Conservation (phyloP, 2,329 filamentous ascomycete genomes). For the Xylaria polymorpha region DNA sequence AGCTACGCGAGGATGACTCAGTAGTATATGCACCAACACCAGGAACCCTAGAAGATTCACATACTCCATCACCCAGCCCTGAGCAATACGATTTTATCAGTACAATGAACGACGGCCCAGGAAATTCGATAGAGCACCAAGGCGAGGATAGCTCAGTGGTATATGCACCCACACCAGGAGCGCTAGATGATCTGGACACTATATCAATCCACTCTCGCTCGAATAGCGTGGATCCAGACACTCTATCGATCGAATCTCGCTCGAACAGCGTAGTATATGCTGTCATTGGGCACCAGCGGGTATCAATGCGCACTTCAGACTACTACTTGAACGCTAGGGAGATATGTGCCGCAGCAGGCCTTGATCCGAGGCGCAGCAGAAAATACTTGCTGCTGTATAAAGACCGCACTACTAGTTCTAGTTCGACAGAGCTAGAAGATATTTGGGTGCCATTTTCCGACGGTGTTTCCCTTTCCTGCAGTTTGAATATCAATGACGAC, state of each 20-base stretch:
- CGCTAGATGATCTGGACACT: neutral
- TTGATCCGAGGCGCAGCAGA: neutral
- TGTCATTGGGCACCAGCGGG: neutral
- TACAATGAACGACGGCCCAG: neutral
- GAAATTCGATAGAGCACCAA: neutral
- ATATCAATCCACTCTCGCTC: neutral
- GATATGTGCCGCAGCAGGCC: neutral
- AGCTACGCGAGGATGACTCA: neutral
- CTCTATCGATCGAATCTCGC: neutral
- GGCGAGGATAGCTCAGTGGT: too few species aligned
- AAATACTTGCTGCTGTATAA: neutral
- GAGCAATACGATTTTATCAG: too few species aligned
- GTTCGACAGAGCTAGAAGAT: too few species aligned
- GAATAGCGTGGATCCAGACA: neutral
- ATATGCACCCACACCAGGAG: neutral
- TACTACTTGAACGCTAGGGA: neutral
- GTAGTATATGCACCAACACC: neutral
- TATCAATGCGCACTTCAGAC: constrained; percentile 5
- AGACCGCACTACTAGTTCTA: too few species aligned
- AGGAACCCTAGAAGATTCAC: neutral
- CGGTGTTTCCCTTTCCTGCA: neutral
- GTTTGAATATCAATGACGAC: neutral
- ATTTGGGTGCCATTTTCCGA: neutral
- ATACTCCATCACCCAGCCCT: too few species aligned
- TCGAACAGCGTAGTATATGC: too few species aligned